Base-by-base conservation (phyloP, 2,329 filamentous ascomycete species). In the Elsinoe ampelina region DNA sequence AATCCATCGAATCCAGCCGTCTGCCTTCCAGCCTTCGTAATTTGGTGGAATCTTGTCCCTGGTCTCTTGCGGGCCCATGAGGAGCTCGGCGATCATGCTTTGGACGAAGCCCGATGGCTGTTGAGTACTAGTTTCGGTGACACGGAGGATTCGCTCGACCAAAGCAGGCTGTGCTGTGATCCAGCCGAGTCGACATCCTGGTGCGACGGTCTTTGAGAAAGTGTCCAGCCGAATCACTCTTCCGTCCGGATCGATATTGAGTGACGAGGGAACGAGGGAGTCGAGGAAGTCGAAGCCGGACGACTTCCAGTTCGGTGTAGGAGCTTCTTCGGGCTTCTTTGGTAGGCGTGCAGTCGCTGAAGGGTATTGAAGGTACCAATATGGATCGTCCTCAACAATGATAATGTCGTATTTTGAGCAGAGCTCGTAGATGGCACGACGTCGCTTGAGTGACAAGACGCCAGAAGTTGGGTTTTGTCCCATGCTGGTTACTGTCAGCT, bases 321-420 rank as follows among this genome's bases (percentile, higher is more conserved):
- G 35, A 15, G 30, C 26, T 59, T 68, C 65, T 64, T 72, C 66
- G 15, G 77, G 75, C 65, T 77, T 75, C 63, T 80, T 75, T 1
- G 63, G 50, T 42, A 64, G 52, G 7, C 61, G 56, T 6, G 74
- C 67, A 7, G 73, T 80, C 0, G 87, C 84, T 0, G 87, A 87
- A 0, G 89, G 89, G 70, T 82, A 96, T 69, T 96, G 92, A 7
- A 97, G 77, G 70, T 93, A 92, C 88, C 89, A 96, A 74, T 96
- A 96, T 5, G 92, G 92, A 61, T 96, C 91, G 65, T 97, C 92
- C 71, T 97, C 92, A 60, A 95, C 74, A 62, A 96, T 95, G 65
- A 96, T 81, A 61, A 96, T 80, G 70, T 96, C 90, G 72, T 89
- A 95, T 67, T 85, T 81, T 68, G 83, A 83, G 72, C 87, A 93